These are phyloP conservation scores for Colletotrichum magnum DNA, from an alignment of 2,329 filamentous ascomycete species.

Conservation along the genomic window DNA sequence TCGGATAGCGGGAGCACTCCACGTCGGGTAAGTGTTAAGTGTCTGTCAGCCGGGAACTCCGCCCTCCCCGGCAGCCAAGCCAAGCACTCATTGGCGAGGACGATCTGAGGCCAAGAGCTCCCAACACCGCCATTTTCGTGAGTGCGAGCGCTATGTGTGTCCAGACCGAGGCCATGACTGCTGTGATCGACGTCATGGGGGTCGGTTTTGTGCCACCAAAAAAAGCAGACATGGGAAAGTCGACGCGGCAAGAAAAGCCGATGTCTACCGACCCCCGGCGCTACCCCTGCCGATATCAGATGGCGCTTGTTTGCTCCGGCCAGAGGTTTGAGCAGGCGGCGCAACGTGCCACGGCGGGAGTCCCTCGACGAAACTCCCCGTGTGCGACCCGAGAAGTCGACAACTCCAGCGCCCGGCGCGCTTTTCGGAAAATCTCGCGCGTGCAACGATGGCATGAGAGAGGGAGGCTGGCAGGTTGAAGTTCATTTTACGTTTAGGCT, in stretches of 20 bases:
- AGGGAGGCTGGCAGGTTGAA: not conserved
- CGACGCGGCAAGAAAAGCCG: not conserved
- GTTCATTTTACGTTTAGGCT: conserved; percentile 6
- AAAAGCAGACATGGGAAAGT: not conserved
- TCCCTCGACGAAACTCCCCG: conserved; percentile 1
- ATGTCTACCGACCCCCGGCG: not conserved
- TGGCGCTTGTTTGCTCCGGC: conserved; percentile 18
- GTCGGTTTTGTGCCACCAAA: not conserved
- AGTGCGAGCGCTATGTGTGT: not conserved
- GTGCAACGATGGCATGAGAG: not conserved
- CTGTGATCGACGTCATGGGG: conserved; percentile 1
- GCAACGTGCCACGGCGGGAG: conserved; percentile 15
- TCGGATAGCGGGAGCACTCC: not conserved
- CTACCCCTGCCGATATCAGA: not conserved
- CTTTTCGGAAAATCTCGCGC: not conserved
- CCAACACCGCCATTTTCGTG: not conserved
- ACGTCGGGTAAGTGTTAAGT: no score
- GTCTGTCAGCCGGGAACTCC: no score
- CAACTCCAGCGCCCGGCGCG: not conserved
- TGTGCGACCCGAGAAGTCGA: not conserved
- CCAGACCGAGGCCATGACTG: not conserved
- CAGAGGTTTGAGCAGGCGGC: not conserved
- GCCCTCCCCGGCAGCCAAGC: not conserved
- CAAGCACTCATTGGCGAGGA: not conserved
- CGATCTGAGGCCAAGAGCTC: conserved; percentile 1